Conservation (phyloP, 345 rosid species). For the Euphorbia lathyris region DNA sequence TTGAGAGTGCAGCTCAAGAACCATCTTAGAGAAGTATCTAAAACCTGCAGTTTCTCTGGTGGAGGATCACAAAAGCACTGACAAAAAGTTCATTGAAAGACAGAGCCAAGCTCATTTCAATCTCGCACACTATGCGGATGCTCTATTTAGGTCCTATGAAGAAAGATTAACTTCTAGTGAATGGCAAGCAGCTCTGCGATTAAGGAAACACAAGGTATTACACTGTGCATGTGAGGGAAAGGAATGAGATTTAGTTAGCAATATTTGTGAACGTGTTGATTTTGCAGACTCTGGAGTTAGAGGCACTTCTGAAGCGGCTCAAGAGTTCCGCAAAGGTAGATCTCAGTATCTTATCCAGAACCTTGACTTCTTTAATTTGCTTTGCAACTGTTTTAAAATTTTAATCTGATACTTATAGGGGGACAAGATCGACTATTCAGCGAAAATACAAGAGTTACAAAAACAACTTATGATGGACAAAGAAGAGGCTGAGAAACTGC, state of each 20-base stretch:
- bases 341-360: conserved; percentile 7
- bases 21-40: conserved; percentile 86
- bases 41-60: conserved; percentile 88
- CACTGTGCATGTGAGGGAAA: neutral
- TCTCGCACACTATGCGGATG: conserved; percentile 96
- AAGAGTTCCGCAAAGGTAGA: conserved; percentile 67
- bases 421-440: conserved; percentile 66
- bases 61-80: conserved; percentile 41
- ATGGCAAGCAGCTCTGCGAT: conserved; percentile 95
- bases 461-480: conserved; percentile 82
- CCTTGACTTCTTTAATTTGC: conserved; percentile 15
- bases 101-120: conserved; percentile 82
- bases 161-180: conserved; percentile 87
- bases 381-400: conserved; percentile 2
- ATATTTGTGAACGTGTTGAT: conserved; percentile 14
- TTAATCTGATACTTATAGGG: conserved; percentile 40
- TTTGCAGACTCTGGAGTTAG: conserved; percentile 67
- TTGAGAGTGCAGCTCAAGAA: conserved; percentile 69
- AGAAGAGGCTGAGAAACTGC: conserved; percentile 83
- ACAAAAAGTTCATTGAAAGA: conserved; percentile 65
- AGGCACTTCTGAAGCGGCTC: conserved; percentile 59
- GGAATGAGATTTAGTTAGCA: neutral
- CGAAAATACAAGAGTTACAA: conserved; percentile 80
- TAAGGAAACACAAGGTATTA: conserved; percentile 87
- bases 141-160: conserved; percentile 76